Conservation (phyloP, 2,329 filamentous ascomycete species). For the Ceratocystis alfenasii region DNA sequence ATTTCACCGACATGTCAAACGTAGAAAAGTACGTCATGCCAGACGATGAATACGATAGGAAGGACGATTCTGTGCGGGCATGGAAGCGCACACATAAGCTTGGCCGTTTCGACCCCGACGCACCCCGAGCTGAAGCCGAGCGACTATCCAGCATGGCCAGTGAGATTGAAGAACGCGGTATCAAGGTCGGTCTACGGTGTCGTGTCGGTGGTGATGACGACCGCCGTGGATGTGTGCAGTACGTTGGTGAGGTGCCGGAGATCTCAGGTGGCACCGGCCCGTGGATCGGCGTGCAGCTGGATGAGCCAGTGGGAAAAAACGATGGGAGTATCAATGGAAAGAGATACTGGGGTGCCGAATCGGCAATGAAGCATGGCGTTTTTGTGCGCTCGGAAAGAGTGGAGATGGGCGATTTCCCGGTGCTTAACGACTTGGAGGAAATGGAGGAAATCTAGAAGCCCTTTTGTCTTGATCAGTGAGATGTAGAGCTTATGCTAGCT, state of each 20-base stretch:
- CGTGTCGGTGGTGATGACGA: constrained; percentile 55
- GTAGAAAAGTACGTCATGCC: constrained; percentile 89
- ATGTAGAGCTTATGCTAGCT: not conserved
- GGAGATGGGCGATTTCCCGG: constrained; percentile 61
- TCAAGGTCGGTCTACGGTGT: constrained; percentile 50
- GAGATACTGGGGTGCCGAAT: constrained; percentile 58
- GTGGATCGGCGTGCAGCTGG: constrained; percentile 65
- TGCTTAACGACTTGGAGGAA: constrained; percentile 61
- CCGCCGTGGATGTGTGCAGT: constrained; percentile 57
- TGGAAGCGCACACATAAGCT: constrained; percentile 95
- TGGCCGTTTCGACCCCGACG: constrained; percentile 87
- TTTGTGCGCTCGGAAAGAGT: constrained; percentile 70
- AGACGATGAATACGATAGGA: constrained; percentile 71
- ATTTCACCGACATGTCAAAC: constrained; percentile 67
- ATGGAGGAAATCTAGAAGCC: constrained; percentile 55
- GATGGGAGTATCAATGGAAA: constrained; percentile 58
- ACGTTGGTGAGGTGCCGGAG: constrained; percentile 62
- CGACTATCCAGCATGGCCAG: constrained; percentile 56
- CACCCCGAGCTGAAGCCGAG: constrained; percentile 59
- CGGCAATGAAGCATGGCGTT: constrained; percentile 57
- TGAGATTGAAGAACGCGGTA: constrained; percentile 59
- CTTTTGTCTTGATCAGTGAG: not conserved
- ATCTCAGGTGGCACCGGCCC: constrained; percentile 51
- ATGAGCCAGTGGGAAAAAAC: constrained; percentile 74
- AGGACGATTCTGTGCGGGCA: constrained; percentile 76